Percentiles rank a stretch among this genome's conserved stretches.
Conservation (phyloP, 2,329 filamentous ascomycete genomes). For the Sclerotinia minor region DNA sequence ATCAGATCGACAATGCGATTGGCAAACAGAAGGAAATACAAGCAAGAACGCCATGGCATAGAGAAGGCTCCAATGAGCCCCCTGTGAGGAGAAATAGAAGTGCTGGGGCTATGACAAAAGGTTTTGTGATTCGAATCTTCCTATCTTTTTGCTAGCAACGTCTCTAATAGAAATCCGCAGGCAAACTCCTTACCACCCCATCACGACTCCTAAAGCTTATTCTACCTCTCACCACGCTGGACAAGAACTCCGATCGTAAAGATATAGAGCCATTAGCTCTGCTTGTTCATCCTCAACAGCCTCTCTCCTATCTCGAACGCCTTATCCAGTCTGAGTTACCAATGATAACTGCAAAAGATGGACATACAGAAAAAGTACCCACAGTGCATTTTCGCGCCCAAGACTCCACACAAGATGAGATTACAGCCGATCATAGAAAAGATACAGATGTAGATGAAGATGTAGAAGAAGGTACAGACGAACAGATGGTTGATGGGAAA, state of each 20-base stretch:
- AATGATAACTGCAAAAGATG: conserved; percentile 59
- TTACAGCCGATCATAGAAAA: conserved; percentile 43
- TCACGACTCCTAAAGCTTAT: conserved; percentile 28
- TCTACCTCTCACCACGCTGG: conserved; percentile 50
- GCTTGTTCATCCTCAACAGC: conserved; percentile 85
- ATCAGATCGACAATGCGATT: conserved; percentile 43
- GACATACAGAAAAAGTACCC: conserved; percentile 65
- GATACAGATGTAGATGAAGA: conserved; percentile 36
- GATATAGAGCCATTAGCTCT: conserved; percentile 82
- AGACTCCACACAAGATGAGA: conserved; percentile 64
- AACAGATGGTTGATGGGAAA: conserved; percentile 52
- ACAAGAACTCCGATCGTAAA: conserved; percentile 60
- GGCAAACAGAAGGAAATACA: conserved; percentile 54
- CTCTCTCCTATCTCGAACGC: conserved; percentile 84
- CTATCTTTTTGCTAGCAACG: background rate
- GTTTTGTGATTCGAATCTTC: conserved; percentile 41
- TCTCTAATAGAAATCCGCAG: conserved; percentile 44
- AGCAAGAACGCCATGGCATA: conserved; percentile 64
- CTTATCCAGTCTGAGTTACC: conserved; percentile 84
- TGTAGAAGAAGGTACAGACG: conserved; percentile 47
- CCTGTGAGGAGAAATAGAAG: conserved; percentile 51
- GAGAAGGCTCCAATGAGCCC: conserved; percentile 58
- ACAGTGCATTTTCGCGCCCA: conserved; percentile 78
- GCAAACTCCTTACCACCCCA: conserved; percentile 78
- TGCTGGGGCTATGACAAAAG: conserved; percentile 63